A percentile compares a stretch with the other conserved stretches of the same genome.
Conservation (phyloP, 805 yeast species). For the Saccharomycopsis malanga region DNA sequence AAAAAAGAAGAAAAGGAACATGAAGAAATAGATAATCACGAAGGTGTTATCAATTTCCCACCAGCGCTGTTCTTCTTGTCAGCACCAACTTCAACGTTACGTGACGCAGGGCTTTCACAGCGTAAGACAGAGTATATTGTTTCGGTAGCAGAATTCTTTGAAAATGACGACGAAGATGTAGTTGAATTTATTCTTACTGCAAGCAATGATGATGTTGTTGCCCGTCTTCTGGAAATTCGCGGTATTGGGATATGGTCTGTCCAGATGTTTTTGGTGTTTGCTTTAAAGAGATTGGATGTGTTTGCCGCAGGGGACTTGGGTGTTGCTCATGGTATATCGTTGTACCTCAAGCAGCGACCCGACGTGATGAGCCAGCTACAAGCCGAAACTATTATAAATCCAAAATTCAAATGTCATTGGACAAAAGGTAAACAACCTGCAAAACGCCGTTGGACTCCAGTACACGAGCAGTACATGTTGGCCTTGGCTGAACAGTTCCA, state of each 20-base stretch:
- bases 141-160: slow-evolving; percentile 47
- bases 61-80: slow-evolving; percentile 41
- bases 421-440: slow-evolving; percentile 31
- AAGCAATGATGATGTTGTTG: slow-evolving; percentile 40
- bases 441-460: slow-evolving; percentile 60
- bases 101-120: slow-evolving; percentile 61
- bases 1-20: slow-evolving; percentile 20
- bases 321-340: slow-evolving; percentile 70
- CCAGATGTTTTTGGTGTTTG: slow-evolving; percentile 76
- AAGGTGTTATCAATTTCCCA: slow-evolving; percentile 34
- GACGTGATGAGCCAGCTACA: slow-evolving; percentile 40
- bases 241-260: slow-evolving; percentile 87
- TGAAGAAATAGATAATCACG: slow-evolving; percentile 1
- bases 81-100: slow-evolving; percentile 39
- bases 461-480: slow-evolving; percentile 51
- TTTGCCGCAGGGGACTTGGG: slow-evolving; percentile 81
- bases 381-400: slow-evolving; percentile 31
- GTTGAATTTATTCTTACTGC: slow-evolving; percentile 32
- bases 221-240: slow-evolving; percentile 46
- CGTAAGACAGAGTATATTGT: slow-evolving; percentile 60
- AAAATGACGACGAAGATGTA: slow-evolving; percentile 30
- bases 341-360: slow-evolving; percentile 51
- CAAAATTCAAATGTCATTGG: slow-evolving; percentile 32
- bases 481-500: slow-evolving; percentile 49
- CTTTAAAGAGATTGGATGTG: slow-evolving; percentile 57